Evolutionary conservation across 441 rosid species (phyloP).

Genomic region (Raphanus hybrid): DNA sequence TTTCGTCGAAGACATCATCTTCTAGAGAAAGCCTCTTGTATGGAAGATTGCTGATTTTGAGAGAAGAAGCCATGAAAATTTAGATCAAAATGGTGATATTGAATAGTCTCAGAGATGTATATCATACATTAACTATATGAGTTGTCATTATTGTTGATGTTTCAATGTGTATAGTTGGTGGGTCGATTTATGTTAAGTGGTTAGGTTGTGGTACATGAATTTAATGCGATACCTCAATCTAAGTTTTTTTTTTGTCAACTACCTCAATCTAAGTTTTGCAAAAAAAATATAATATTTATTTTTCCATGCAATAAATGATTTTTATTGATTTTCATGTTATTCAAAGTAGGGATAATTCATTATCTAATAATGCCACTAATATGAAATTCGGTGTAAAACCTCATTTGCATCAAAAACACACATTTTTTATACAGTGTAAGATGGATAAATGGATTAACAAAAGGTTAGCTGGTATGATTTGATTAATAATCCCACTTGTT

Average conservation of each 20-base stretch:
- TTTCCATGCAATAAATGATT: slow-evolving; percentile 12
- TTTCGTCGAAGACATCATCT: slow-evolving; percentile 26
- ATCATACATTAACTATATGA: slow-evolving; percentile 13
- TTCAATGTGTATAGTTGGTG: slow-evolving; percentile 40
- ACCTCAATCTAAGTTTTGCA: neutral
- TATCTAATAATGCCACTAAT: no score
- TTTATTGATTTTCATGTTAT: neutral
- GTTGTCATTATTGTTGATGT: slow-evolving; percentile 33
- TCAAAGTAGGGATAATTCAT: no score
- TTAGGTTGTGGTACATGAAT: slow-evolving; percentile 32
- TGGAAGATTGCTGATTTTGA: slow-evolving; percentile 32
- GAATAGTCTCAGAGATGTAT: neutral
- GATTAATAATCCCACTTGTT: neutral
- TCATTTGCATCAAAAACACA: no score
- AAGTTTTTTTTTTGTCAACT: no score
- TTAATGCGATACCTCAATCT: slow-evolving; percentile 30
- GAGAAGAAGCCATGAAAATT: slow-evolving; percentile 38
- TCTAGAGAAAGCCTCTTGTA: slow-evolving; percentile 41
- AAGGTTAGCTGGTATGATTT: neutral
- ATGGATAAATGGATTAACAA: neutral
- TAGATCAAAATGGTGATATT: neutral
- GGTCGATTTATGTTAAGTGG: slow-evolving; percentile 35
- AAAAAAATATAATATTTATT: neutral
- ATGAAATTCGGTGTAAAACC: neutral
- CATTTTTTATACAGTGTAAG: neutral